phyloP scores from a whole-genome alignment of 305 asterid genomes.

The Fraxinus sp. region DNA sequence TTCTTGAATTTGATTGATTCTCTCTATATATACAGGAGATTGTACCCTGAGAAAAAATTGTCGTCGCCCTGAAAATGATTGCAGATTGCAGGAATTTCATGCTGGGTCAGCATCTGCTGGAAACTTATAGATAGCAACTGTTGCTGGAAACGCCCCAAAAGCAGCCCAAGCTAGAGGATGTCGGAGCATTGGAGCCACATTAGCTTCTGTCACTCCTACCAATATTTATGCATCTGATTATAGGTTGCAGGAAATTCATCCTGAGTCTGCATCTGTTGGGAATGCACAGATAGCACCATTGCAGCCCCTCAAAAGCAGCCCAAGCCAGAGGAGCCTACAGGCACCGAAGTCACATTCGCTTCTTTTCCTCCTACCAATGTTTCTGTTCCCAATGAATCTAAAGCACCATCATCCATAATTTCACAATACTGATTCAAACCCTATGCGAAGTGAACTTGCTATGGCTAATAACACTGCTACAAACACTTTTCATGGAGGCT shows the following conservation, averaged over 20 bases:
- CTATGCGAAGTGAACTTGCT: neutral
- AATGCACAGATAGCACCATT: neutral
- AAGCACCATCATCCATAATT: neutral
- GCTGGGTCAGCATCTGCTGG: conserved; percentile 18
- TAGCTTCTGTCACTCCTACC: neutral
- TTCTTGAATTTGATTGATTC: neutral
- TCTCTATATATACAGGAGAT: conserved; percentile 52
- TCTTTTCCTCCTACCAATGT: neutral
- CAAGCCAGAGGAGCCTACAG: neutral
- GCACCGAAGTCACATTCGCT: neutral
- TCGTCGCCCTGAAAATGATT: conserved; percentile 89
- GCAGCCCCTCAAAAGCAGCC: neutral
- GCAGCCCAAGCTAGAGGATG: neutral
- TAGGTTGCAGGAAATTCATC: conserved; percentile 72
- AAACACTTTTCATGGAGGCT: neutral
- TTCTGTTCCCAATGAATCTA: neutral
- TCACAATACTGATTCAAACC: conserved; percentile 1
- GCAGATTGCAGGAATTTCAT: conserved; percentile 74
- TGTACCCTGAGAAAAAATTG: conserved; percentile 84
- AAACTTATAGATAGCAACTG: neutral
- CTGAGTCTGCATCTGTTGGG: conserved; percentile 6
- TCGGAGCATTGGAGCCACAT: neutral
- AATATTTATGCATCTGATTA: conserved; percentile 43
- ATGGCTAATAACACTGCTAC: neutral
- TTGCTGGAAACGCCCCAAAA: neutral